phyloP scores from a whole-genome alignment of 1,284 basidiomycete species.

The Ceratobasidium sp. region DNA sequence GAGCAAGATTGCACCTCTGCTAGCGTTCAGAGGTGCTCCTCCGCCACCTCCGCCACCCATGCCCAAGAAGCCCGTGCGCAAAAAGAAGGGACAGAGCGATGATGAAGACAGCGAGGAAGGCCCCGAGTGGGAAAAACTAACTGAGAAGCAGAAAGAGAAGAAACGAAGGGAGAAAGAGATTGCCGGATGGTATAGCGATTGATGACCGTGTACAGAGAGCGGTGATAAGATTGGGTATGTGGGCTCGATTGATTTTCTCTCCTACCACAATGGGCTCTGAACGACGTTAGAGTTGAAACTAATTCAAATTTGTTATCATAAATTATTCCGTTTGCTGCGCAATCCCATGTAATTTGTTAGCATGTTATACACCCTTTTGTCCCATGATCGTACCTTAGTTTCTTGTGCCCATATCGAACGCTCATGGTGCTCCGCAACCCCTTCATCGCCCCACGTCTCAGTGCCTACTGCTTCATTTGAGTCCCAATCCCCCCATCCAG shows the following conservation, averaged over 20 bases:
- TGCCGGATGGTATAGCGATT: slow-evolving; percentile 43
- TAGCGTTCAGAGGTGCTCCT: slow-evolving; percentile 34
- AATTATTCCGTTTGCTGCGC: slow-evolving; percentile 32
- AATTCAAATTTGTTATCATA: neutral
- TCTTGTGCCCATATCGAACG: neutral
- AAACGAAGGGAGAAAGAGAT: slow-evolving; percentile 42
- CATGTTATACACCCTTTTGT: neutral
- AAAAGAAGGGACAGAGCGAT: slow-evolving; percentile 39
- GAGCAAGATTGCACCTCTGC: slow-evolving; percentile 42
- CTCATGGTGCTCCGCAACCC: neutral
- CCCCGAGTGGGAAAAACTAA: slow-evolving; percentile 39
- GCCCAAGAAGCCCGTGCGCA: slow-evolving; percentile 41
- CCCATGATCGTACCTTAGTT: slow-evolving; percentile 4
- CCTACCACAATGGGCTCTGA: neutral
- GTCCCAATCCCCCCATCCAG: slow-evolving; percentile 22
- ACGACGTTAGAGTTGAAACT: slow-evolving; percentile 1
- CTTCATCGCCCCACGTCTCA: slow-evolving; percentile 25
- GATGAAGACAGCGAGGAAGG: slow-evolving; percentile 44
- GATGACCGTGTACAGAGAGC: neutral
- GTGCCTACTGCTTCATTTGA: neutral
- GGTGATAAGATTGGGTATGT: neutral
- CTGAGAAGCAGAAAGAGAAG: slow-evolving; percentile 46
- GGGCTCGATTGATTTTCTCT: neutral
- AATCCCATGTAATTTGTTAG: slow-evolving; percentile 39
- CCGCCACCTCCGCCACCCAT: slow-evolving; percentile 41